Evolutionary conservation across 495 filamentous ascomycete genomes (phyloP).

Genomic region (Jackrogersella multiformis): DNA sequence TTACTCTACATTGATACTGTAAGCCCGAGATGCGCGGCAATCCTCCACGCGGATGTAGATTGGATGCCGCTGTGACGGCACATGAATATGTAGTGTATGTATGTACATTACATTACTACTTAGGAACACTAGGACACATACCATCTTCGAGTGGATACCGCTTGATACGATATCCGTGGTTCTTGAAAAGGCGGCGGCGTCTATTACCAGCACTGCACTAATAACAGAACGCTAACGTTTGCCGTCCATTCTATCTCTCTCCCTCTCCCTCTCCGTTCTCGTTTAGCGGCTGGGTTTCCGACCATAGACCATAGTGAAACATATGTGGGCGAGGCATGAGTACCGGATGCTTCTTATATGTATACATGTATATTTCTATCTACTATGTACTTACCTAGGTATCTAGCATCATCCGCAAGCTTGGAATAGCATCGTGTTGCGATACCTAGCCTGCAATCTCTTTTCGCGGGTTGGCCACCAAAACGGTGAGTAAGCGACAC

Average conservation of each 20-base stretch:
- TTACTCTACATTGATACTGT: slow-evolving; percentile 6
- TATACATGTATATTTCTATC: slow-evolving; percentile 1
- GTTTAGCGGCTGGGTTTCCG: slow-evolving; percentile 11
- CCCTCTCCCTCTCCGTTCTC: not conserved
- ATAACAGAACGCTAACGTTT: slow-evolving; percentile 29
- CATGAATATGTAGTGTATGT: too few relatives aligned
- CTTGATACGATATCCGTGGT: slow-evolving; percentile 36
- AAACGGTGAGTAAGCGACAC: slow-evolving; percentile 26
- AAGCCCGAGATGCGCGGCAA: slow-evolving; percentile 23
- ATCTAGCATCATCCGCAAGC: slow-evolving; percentile 19
- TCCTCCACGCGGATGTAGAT: slow-evolving; percentile 15
- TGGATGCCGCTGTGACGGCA: slow-evolving; percentile 12
- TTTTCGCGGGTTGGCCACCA: slow-evolving; percentile 22
- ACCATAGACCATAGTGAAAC: slow-evolving; percentile 19
- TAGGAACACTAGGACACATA: too few relatives aligned
- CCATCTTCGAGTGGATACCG: slow-evolving; percentile 21
- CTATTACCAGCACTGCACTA: slow-evolving; percentile 26
- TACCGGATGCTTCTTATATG: not conserved
- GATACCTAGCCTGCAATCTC: slow-evolving; percentile 16
- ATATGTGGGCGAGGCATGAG: not conserved
- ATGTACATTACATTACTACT: too few relatives aligned
- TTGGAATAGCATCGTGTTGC: slow-evolving; percentile 25
- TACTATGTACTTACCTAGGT: too few relatives aligned
- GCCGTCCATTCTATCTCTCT: slow-evolving; percentile 12
- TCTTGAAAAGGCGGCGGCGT: slow-evolving; percentile 35